Evolutionary conservation across 2,329 filamentous ascomycete genomes (phyloP).

Genomic region (Cladosporium sp.): DNA sequence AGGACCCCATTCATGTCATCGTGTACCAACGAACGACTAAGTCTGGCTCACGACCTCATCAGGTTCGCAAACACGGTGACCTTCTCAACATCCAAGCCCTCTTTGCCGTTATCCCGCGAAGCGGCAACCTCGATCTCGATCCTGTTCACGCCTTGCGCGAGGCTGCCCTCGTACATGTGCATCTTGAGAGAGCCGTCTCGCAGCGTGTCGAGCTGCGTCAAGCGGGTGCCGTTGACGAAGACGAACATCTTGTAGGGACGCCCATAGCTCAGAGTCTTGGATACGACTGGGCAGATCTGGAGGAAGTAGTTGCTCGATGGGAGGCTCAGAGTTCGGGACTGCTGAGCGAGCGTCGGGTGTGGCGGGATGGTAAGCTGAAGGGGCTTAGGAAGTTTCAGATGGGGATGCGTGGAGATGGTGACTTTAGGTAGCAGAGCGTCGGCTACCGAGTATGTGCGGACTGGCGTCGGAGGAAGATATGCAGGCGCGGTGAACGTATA

Average conservation of each 20-base stretch:
- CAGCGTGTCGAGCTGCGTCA: constrained; percentile 47
- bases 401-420: constrained; percentile 61
- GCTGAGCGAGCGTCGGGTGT: constrained; percentile 58
- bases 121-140: constrained; percentile 75
- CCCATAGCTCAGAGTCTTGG: constrained; percentile 50
- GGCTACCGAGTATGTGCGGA: constrained; percentile 32
- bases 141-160: constrained; percentile 67
- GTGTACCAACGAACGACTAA: too few species aligned
- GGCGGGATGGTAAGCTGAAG: constrained; percentile 61
- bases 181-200: constrained; percentile 38
- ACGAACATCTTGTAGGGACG: constrained; percentile 75
- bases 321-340: constrained; percentile 66
- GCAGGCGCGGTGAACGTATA: constrained; percentile 28
- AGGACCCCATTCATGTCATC: too few species aligned
- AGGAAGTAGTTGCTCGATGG: constrained; percentile 62
- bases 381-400: constrained; percentile 52
- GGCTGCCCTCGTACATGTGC: constrained; percentile 67
- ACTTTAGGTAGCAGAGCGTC: constrained; percentile 64
- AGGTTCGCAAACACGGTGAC: constrained; percentile 71
- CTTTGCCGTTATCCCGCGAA: constrained; percentile 27
- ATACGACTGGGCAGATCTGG: constrained; percentile 62
- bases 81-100: constrained; percentile 63
- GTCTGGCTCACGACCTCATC: constrained; percentile 38
- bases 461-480: constrained; percentile 31
- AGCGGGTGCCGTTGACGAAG: constrained; percentile 57